Percentiles rank a stretch among this genome's conserved stretches.
These are phyloP conservation scores for Thielaviopsis euricoi DNA, from an alignment of 2,329 filamentous ascomycete genomes.

Conservation along the genomic window DNA sequence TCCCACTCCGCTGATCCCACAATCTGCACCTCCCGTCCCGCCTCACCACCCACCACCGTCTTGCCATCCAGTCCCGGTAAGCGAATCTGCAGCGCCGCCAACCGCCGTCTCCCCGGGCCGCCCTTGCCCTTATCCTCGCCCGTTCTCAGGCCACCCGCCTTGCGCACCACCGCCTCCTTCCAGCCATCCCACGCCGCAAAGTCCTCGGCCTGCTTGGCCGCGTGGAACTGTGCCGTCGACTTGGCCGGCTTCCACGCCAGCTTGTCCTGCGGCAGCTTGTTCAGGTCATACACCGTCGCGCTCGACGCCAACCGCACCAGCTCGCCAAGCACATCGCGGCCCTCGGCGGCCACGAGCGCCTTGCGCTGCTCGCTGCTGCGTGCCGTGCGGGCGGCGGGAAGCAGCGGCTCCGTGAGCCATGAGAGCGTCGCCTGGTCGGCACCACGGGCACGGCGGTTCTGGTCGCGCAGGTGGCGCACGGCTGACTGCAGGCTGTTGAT, in stretches of 20 bases:
- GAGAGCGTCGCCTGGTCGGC: conserved; percentile 38
- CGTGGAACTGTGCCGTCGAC: conserved; percentile 48
- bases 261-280: conserved; percentile 37
- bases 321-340: conserved; percentile 46
- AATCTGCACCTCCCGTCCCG: conserved; percentile 29
- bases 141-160: conserved; percentile 26
- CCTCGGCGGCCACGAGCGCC: conserved; percentile 42
- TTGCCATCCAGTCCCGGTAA: conserved; percentile 32
- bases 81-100: conserved; percentile 33
- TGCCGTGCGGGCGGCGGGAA: conserved; percentile 16
- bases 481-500: conserved; percentile 48
- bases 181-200: conserved; percentile 45
- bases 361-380: conserved; percentile 14
- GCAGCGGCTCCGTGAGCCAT: conserved; percentile 49
- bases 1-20: conserved; percentile 40
- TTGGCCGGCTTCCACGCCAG: conserved; percentile 50
- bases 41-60: conserved; percentile 21
- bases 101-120: conserved; percentile 18
- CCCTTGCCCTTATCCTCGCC: conserved; percentile 6
- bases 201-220: conserved; percentile 47
- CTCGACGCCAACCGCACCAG: conserved; percentile 43
- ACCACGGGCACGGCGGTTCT: conserved; percentile 45
- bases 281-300: conserved; percentile 44
- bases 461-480: conserved; percentile 50
- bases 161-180: conserved; percentile 37